phyloP scores from a whole-genome alignment of 176 grass and related monocot species.

The Saccharum officinarum region DNA sequence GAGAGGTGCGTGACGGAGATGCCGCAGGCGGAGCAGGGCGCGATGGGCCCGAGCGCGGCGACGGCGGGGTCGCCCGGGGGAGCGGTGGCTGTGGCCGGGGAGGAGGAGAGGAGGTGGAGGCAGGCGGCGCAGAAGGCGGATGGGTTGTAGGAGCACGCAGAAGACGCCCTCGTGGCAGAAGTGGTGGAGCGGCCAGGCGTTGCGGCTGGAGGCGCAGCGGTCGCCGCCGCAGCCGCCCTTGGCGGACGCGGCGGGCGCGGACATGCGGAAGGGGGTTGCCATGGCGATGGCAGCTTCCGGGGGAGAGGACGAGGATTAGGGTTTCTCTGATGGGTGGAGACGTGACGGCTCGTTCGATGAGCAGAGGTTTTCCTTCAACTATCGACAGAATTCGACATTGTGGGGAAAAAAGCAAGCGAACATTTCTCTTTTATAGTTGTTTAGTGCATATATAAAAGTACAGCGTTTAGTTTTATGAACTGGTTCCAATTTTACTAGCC shows the following conservation, averaged over 20 bases:
- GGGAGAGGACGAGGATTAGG: conserved; percentile 42
- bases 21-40: conserved; percentile 62
- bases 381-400: neutral
- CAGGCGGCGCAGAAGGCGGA: conserved; percentile 75
- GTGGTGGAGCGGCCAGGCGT: conserved; percentile 95
- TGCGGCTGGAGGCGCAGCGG: conserved; percentile 51
- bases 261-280: neutral
- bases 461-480: neutral
- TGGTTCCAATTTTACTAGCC: neutral
- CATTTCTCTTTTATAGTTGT: no score
- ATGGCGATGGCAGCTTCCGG: conserved; percentile 29
- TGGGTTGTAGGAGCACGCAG: conserved; percentile 68
- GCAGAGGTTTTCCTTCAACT: neutral
- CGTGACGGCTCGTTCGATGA: conserved; percentile 33
- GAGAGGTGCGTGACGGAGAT: conserved; percentile 59
- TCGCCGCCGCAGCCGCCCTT: conserved; percentile 70
- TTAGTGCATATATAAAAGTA: no score
- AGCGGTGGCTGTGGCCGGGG: neutral
- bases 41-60: conserved; percentile 35
- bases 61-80: conserved; percentile 4
- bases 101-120: conserved; percentile 55
- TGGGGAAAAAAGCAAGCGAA: no score
- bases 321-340: conserved; percentile 25
- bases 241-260: conserved; percentile 13
- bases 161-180: conserved; percentile 74